A percentile compares a stretch with the other conserved stretches of the same genome.
phyloP scores from a whole-genome alignment of 805 yeast genomes.

The Candida coquimbonensis region DNA sequence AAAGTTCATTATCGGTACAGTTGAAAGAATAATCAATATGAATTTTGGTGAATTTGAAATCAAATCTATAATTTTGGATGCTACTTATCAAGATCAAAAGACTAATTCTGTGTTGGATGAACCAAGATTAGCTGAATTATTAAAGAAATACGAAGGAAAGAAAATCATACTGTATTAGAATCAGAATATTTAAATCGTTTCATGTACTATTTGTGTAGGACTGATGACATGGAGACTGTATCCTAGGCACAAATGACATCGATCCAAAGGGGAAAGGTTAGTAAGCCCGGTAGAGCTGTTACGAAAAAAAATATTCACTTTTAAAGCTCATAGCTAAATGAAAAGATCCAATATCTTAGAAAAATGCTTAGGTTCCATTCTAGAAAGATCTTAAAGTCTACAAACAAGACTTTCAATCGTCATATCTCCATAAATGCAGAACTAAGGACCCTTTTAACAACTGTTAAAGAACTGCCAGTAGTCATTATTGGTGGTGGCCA shows the following conservation, averaged over 20 bases:
- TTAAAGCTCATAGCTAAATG: background rate
- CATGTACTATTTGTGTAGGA: background rate
- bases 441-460: slow-evolving; percentile 8
- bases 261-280: too few species aligned
- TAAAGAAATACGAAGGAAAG: slow-evolving; percentile 20
- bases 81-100: slow-evolving; percentile 22
- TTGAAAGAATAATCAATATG: slow-evolving; percentile 17
- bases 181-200: background rate
- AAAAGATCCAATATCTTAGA: background rate
- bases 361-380: background rate
- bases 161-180: slow-evolving; percentile 21
- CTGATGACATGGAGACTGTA: too few species aligned
- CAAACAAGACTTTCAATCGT: background rate
- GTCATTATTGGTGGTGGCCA: slow-evolving; percentile 97
- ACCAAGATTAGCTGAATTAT: slow-evolving; percentile 15
- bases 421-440: slow-evolving; percentile 19
- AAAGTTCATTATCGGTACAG: slow-evolving; percentile 22
- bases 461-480: slow-evolving; percentile 42
- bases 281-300: too few species aligned
- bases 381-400: background rate
- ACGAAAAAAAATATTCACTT: background rate
- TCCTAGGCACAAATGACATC: too few species aligned
- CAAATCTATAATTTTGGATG: slow-evolving; percentile 22
- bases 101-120: slow-evolving; percentile 22
- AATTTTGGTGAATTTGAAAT: slow-evolving; percentile 15